A percentile compares a stretch with the other conserved stretches of the same genome.
These are phyloP conservation scores for Jaltomata sinuosa DNA, from an alignment of 257 asterid species.

Conservation along the genomic window DNA sequence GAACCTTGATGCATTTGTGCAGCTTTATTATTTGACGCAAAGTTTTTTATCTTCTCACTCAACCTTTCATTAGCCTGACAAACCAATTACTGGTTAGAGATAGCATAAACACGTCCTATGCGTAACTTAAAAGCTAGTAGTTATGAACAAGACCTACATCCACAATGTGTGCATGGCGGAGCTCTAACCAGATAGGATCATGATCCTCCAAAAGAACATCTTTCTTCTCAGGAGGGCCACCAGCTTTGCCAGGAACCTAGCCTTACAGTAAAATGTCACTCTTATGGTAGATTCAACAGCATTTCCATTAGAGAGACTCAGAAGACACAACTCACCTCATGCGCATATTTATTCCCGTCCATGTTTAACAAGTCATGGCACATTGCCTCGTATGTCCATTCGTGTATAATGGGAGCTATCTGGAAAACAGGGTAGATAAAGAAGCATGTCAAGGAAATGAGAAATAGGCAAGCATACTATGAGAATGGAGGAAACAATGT, in stretches of 20 bases:
- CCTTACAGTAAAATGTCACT: conserved; percentile 10
- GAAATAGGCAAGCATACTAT: background rate
- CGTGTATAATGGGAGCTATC: conserved; percentile 96
- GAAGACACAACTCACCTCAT: conserved; percentile 48
- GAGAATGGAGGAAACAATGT: background rate
- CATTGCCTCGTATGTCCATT: conserved; percentile 99
- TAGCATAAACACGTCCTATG: no score
- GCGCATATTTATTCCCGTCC: conserved; percentile 93
- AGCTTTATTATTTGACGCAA: no score
- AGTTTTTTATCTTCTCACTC: no score
- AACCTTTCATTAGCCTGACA: no score
- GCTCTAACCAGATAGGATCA: no score
- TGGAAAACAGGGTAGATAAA: conserved; percentile 9
- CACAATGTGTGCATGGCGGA: no score
- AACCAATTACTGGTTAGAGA: no score
- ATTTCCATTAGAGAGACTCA: conserved; percentile 8
- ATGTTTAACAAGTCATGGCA: conserved; percentile 84
- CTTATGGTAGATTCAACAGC: conserved; percentile 3
- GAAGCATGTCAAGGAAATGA: background rate
- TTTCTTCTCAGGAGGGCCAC: no score
- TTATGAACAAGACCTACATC: no score
- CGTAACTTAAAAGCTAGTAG: no score
- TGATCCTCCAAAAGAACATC: no score
- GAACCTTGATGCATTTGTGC: no score
- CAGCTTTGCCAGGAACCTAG: conserved; percentile 77